Evolutionary conservation across 805 yeast genomes (phyloP).

Genomic region (Groenewaldozyma tartarivorans): DNA sequence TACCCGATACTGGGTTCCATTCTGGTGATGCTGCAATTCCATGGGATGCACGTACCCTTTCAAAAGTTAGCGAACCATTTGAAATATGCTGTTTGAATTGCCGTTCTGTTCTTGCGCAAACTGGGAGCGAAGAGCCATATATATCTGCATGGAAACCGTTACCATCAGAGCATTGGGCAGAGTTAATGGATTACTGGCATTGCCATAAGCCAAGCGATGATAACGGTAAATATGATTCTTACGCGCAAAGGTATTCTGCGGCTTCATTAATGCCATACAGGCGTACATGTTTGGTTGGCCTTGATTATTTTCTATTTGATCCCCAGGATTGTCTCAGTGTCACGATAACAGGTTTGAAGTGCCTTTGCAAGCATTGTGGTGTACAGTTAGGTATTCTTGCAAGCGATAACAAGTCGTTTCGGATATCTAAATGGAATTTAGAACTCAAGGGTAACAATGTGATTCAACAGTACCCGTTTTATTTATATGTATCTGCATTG

Average conservation of each 20-base stretch:
- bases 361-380: constrained; percentile 10
- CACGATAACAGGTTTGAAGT: not conserved
- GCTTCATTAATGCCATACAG: constrained; percentile 30
- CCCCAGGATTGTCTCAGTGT: constrained; percentile 18
- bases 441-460: not conserved
- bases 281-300: constrained; percentile 42
- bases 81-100: not conserved
- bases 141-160: constrained; percentile 37
- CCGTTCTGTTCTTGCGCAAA: constrained; percentile 5
- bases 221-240: constrained; percentile 3
- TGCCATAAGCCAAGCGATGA: constrained; percentile 51
- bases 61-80: too few species aligned
- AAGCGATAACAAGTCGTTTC: constrained; percentile 18
- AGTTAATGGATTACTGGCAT: constrained; percentile 96
- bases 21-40: constrained; percentile 9
- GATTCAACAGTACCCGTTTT: constrained; percentile 4
- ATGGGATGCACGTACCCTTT: constrained; percentile 11
- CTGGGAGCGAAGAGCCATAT: constrained; percentile 2
- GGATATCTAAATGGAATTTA: constrained; percentile 20
- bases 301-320: constrained; percentile 42
- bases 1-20: constrained; percentile 1
- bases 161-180: constrained; percentile 93
- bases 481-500: constrained; percentile 15
- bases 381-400: constrained; percentile 10
- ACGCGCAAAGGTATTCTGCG: constrained; percentile 19